Conservation (phyloP, 2,329 filamentous ascomycete genomes). For the Colletotrichum falcatum region DNA sequence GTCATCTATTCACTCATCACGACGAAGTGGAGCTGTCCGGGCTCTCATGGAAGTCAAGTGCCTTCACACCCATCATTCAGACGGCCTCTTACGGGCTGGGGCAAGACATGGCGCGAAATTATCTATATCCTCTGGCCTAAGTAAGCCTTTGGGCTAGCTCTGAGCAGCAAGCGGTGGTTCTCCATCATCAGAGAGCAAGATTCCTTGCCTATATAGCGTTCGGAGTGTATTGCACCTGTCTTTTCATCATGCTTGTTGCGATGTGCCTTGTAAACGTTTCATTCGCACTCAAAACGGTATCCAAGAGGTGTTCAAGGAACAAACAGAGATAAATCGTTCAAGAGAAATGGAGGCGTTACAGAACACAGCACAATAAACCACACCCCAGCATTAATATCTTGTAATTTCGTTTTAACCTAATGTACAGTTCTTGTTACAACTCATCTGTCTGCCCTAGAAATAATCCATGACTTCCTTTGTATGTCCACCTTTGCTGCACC, state of each 20-base stretch:
- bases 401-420: neutral
- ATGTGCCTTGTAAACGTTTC: slow-evolving; percentile 40
- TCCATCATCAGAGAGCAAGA: too few relatives aligned
- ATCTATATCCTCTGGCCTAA: slow-evolving; percentile 57
- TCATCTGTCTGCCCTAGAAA: neutral
- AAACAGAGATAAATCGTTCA: neutral
- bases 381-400: neutral
- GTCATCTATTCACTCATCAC: slow-evolving; percentile 47
- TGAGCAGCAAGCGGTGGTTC: too few relatives aligned
- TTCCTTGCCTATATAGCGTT: slow-evolving; percentile 55
- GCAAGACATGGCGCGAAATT: slow-evolving; percentile 43
- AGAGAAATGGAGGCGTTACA: neutral
- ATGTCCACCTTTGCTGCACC: neutral
- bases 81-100: slow-evolving; percentile 42
- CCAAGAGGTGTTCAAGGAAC: neutral
- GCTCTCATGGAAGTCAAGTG: slow-evolving; percentile 53
- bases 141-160: slow-evolving; percentile 51
- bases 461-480: neutral
- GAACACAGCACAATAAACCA: neutral
- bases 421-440: neutral
- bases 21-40: slow-evolving; percentile 52
- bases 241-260: slow-evolving; percentile 51
- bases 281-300: slow-evolving; percentile 5
- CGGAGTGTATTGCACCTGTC: slow-evolving; percentile 51
- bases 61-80: slow-evolving; percentile 46